Evolutionary conservation across 495 filamentous ascomycete species (phyloP), one percentile per base, ranked within the genome.

Genomic region (Neurospora tetrasperma): DNA sequence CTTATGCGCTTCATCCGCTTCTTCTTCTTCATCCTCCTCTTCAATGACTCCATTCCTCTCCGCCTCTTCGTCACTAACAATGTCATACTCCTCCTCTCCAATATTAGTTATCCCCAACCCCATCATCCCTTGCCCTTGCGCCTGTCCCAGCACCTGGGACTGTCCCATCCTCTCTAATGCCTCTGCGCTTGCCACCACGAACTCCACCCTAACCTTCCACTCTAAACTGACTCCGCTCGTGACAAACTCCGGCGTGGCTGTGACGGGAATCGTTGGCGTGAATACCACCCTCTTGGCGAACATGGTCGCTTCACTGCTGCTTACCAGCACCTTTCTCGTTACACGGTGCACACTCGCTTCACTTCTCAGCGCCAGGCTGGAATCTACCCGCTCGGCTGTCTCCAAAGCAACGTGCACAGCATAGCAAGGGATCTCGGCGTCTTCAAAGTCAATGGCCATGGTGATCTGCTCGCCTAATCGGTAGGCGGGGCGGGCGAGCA

Each of bases 121-220:
- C 18, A 71, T 40, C 11, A 71, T 41, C 59, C 20, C 41, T 38
- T 72, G 23, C 16, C 40, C n/a, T 27, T 42, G 3, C 31, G 20
- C 38, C 71, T 41, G 42, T 59, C 35, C n/a, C 54, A 42, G 70
- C 31, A 20, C 42, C 74, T 74, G 48, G 41, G 74, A 42, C 38
- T 73, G 69, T 31, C 54, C 54, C 54, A 62, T 62, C 14, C 54
- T 31, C 5, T 62, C 54, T 6, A 62, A 16, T 7, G 54, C 54
- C n/a, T 69, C 71, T 27, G 69, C 87, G 73, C 73, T 87, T 72
- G 75, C 90, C 82, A 73, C 93, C 12, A 97, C 91, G 80, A 99
- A 98, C 81, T 98, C 94, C 70, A 98, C 87, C 2, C 92, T 84
- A 12, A 99, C 80, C 81, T 89, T 90, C 96, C 96, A 99, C 74